phyloP scores from a whole-genome alignment of 345 rosid species.

The Hirschfeldia incana region DNA sequence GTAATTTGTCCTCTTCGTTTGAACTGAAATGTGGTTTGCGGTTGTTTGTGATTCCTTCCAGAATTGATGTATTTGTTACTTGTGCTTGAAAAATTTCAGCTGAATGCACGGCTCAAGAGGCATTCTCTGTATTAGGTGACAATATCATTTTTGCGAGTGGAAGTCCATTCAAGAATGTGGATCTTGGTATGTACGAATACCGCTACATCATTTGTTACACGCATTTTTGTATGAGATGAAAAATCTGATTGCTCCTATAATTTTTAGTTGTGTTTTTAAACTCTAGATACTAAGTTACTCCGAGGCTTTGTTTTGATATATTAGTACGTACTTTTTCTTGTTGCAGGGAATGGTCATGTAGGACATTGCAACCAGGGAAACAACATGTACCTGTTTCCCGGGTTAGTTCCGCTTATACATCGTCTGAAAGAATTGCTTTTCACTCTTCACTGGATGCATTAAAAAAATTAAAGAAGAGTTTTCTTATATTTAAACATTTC shows the following conservation, averaged over 20 bases:
- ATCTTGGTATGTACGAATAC: conserved; percentile 62
- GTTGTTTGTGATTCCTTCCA: conserved; percentile 5
- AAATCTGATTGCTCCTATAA: conserved; percentile 4
- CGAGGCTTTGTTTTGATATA: conserved; percentile 22
- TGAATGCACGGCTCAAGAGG: conserved; percentile 95
- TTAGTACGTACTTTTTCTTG: conserved; percentile 12
- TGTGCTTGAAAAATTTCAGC: conserved; percentile 48
- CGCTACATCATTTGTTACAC: conserved; percentile 5
- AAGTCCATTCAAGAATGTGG: conserved; percentile 88
- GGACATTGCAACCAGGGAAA: conserved; percentile 98
- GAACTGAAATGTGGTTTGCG: not conserved
- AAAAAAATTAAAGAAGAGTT: not conserved
- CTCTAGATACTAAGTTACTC: not conserved
- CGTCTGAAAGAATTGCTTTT: not conserved
- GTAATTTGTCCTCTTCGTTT: conserved; percentile 38
- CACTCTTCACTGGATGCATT: not conserved
- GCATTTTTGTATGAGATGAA: conserved; percentile 1
- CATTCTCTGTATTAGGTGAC: conserved; percentile 89
- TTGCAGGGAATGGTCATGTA: conserved; percentile 67
- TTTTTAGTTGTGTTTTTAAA: not conserved
- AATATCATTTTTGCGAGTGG: conserved; percentile 94
- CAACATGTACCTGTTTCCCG: conserved; percentile 99
- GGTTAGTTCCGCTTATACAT: conserved; percentile 53
- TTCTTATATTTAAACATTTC: not conserved
- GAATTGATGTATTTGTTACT: conserved; percentile 1